Conservation (phyloP, 108 stramenopile species). For the Pseudonitzschia multistriata region DNA sequence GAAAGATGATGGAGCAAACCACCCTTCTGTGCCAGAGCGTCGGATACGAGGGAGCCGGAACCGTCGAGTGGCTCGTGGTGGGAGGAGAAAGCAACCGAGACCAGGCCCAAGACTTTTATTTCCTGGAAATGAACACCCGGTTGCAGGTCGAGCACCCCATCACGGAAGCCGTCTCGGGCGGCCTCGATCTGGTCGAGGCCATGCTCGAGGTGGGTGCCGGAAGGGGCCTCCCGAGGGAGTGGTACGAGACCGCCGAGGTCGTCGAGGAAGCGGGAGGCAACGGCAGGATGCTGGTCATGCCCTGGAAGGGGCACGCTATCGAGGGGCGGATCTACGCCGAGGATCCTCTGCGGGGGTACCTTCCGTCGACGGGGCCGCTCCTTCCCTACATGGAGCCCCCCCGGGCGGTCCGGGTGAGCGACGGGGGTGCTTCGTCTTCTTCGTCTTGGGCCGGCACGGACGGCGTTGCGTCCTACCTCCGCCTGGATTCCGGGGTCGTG, state of each 20-base stretch:
- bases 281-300: constrained; percentile 33
- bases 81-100: constrained; percentile 31
- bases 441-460: background rate
- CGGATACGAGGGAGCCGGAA: constrained; percentile 94
- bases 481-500: constrained; percentile 80
- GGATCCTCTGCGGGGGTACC: constrained; percentile 85
- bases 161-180: constrained; percentile 80
- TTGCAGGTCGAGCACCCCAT: constrained; percentile 97
- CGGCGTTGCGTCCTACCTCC: constrained; percentile 8
- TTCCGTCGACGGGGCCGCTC: constrained; percentile 39
- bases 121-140: constrained; percentile 97
- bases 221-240: constrained; percentile 46
- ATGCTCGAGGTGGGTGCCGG: constrained; percentile 91
- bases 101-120: constrained; percentile 91
- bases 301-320: constrained; percentile 69
- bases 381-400: constrained; percentile 64
- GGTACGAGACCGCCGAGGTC: constrained; percentile 36
- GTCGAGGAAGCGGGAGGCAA: background rate
- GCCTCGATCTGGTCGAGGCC: constrained; percentile 87
- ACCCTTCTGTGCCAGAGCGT: constrained; percentile 82
- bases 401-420: background rate
- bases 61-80: constrained; percentile 90
- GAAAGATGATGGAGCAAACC: constrained; percentile 68
- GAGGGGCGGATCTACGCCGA: constrained; percentile 97
- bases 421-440: background rate